phyloP scores from a whole-genome alignment of 2,329 filamentous ascomycete genomes.

The Phialemonium atrogriseum region DNA sequence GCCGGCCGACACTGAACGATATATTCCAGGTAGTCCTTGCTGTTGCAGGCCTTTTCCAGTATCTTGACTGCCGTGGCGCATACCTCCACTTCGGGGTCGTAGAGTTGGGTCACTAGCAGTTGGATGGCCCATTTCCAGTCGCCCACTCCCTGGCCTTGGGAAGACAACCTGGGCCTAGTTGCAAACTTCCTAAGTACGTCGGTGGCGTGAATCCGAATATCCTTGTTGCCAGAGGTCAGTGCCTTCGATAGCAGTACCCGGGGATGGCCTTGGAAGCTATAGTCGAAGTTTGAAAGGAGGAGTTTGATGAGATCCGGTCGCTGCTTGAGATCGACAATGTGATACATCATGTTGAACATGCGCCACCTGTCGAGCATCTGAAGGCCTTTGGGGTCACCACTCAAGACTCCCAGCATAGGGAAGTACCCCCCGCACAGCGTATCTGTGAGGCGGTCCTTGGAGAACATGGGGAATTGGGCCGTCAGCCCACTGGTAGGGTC shows the following conservation, averaged over 20 bases:
- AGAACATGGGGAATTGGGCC: slow-evolving; percentile 83
- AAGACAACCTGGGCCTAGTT: slow-evolving; percentile 38
- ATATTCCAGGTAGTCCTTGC: slow-evolving; percentile 83
- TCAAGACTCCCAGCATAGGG: slow-evolving; percentile 80
- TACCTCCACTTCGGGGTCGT: slow-evolving; percentile 94
- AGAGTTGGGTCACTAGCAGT: slow-evolving; percentile 93
- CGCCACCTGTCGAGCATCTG: slow-evolving; percentile 92
- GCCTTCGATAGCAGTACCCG: slow-evolving; percentile 90
- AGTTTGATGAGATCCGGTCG: slow-evolving; percentile 87
- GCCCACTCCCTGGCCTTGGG: slow-evolving; percentile 35
- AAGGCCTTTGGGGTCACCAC: slow-evolving; percentile 71
- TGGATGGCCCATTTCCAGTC: slow-evolving; percentile 95
- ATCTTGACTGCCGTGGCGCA: slow-evolving; percentile 96
- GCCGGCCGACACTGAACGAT: slow-evolving; percentile 94
- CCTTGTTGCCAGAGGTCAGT: slow-evolving; percentile 81
- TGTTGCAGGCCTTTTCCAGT: slow-evolving; percentile 92
- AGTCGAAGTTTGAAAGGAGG: slow-evolving; percentile 86
- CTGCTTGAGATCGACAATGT: slow-evolving; percentile 86
- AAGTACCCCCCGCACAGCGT: slow-evolving; percentile 92
- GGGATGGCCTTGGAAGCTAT: slow-evolving; percentile 78
- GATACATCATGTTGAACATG: slow-evolving; percentile 99
- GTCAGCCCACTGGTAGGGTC: slow-evolving; percentile 74
- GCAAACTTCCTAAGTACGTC: slow-evolving; percentile 83
- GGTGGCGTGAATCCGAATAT: slow-evolving; percentile 85
- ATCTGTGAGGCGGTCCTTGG: slow-evolving; percentile 71